Conservation (phyloP, 2,329 filamentous ascomycete species). For the Dryadomyces quercivorus region DNA sequence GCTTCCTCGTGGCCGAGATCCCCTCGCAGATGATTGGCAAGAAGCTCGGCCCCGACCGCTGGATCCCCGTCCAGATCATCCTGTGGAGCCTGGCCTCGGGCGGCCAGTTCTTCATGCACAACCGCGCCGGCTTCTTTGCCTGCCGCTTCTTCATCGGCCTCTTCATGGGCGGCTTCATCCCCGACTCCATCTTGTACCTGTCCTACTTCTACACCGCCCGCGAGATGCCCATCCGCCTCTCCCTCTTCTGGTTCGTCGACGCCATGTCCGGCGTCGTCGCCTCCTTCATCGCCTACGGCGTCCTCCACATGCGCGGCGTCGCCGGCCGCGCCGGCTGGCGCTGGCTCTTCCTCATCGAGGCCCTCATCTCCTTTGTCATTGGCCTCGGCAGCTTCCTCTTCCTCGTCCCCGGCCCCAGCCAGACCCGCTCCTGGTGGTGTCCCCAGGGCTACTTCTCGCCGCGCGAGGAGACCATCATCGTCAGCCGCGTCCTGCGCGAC, state of each 20-base stretch:
- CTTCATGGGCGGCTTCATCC: slow-evolving; percentile 16
- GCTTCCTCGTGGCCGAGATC: slow-evolving; percentile 41
- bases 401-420: slow-evolving; percentile 41
- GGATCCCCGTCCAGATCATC: slow-evolving; percentile 23
- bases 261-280: slow-evolving; percentile 21
- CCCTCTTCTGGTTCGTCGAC: slow-evolving; percentile 25
- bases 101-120: slow-evolving; percentile 4
- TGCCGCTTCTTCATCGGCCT: slow-evolving; percentile 1
- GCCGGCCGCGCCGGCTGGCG: slow-evolving; percentile 25
- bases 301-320: slow-evolving; percentile 25
- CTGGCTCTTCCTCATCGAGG: slow-evolving; percentile 46
- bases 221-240: slow-evolving; percentile 25
- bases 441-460: slow-evolving; percentile 45
- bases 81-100: slow-evolving; percentile 13
- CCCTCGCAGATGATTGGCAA: slow-evolving; percentile 50
- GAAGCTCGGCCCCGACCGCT: slow-evolving; percentile 24
- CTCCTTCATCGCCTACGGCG: slow-evolving; percentile 23
- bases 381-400: slow-evolving; percentile 36
- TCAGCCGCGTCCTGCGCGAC: slow-evolving; percentile 45
- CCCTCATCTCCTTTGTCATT: slow-evolving; percentile 32
- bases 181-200: slow-evolving; percentile 15
- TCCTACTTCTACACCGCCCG: slow-evolving; percentile 18
- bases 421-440: slow-evolving; percentile 40
- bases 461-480: slow-evolving; percentile 44
- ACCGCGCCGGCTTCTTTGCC: background rate